Percentiles rank a stretch among this genome's conserved stretches.
Evolutionary conservation across 495 filamentous ascomycete species (phyloP).

Genomic region (Trichoderma gamsii): DNA sequence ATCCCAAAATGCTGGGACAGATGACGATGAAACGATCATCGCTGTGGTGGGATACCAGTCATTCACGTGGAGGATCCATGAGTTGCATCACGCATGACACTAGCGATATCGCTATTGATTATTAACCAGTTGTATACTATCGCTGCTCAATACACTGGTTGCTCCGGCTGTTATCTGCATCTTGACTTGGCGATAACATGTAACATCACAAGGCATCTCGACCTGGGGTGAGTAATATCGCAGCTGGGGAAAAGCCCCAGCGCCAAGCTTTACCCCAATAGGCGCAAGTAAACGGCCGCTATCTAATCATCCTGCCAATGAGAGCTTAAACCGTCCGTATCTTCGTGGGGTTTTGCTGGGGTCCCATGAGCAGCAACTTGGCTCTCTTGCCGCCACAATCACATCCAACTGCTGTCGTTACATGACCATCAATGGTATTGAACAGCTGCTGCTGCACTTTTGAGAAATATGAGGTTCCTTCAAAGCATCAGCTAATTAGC

Average conservation of each 20-base stretch:
- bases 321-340: background rate
- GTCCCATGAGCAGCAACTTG: background rate
- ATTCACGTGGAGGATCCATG: background rate
- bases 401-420: background rate
- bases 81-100: too few species aligned
- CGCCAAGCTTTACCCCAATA: background rate
- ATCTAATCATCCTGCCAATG: background rate
- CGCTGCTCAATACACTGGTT: background rate
- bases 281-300: too few species aligned
- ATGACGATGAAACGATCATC: background rate
- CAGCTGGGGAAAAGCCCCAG: background rate
- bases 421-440: background rate
- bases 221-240: background rate
- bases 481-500: background rate
- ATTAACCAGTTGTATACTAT: too few species aligned
- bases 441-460: background rate
- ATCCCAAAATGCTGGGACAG: background rate
- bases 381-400: background rate
- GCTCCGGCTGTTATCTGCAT: background rate
- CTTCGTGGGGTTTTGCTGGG: background rate
- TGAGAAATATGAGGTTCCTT: background rate
- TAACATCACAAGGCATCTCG: constrained; percentile 2
- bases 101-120: too few species aligned
- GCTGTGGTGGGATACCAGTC: background rate
- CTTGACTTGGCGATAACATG: background rate